Base-by-base conservation (phyloP, 1,284 basidiomycete genomes). In the Peniophora sp. region DNA sequence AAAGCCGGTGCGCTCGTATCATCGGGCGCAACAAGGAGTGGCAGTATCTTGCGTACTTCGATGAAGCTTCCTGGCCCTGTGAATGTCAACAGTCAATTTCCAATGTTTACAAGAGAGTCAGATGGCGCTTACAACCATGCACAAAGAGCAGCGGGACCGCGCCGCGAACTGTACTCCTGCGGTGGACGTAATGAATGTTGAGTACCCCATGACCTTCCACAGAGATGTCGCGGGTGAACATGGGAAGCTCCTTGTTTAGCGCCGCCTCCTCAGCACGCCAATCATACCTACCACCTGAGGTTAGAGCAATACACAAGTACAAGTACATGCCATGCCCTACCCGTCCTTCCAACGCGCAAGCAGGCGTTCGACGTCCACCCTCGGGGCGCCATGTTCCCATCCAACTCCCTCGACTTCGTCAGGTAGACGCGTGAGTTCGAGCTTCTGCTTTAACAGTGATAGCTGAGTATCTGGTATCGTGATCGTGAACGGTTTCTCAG, bases 91-190 rank as follows among this genome's bases (percentile, higher is more conserved):
- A n/a, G 37, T 11, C 44, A 2, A 12, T 15, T 45, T n/a, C 17
- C 32, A n/a, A 6, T 12, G 37, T n/a, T n/a, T 24, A 34, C 14
- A 34, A 18, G 1, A 32, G 10, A 2, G 20, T n/a, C n/a, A n/a
- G n/a, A n/a, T n/a, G 24, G 23, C 20, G 65, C 73, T 35, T 54
- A 74, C 75, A 76, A 20, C 74, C 74, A 20, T 76, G 74, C 5
- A 72, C 65, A 54, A 71, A 76, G 17, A 76, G 59, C 5, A 76
- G 50, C 0, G 75, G 74, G 34, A 76, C 71, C 0, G 75, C 74
- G 34, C 63, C 58, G 11, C 54, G 36, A 2, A 60, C 56, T 14
- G 12, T n/a, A 24, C 43, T 24, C 6, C 22, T 45, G 10, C 22
- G 15, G 53, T 51, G 51, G 68, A 74, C 59, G 63, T 53, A 71